phyloP scores from a whole-genome alignment of 176 grass and related monocot species.

The Oryza punctata region DNA sequence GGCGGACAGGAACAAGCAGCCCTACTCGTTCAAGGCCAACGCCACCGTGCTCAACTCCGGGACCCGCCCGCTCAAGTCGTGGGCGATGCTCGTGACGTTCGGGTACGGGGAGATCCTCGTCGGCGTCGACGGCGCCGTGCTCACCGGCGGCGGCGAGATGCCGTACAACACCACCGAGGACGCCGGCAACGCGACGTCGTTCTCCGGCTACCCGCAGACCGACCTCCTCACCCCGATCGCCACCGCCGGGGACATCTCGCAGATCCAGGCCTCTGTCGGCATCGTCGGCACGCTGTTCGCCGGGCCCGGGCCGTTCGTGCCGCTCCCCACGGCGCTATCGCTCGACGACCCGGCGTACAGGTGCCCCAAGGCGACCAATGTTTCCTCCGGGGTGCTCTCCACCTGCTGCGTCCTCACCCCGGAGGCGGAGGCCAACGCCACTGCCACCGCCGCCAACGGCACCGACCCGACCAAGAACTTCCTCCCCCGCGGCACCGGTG shows the following conservation, averaged over 20 bases:
- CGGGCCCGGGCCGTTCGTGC: conserved; percentile 27
- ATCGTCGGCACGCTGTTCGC: conserved; percentile 81
- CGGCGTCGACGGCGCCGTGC: conserved; percentile 56
- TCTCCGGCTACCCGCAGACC: conserved; percentile 77
- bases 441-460: conserved; percentile 38
- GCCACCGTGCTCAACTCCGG: conserved; percentile 69
- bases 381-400: neutral
- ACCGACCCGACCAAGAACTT: conserved; percentile 58
- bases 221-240: conserved; percentile 85
- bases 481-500: conserved; percentile 61
- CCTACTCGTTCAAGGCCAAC: conserved; percentile 71
- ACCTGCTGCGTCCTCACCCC: conserved; percentile 85
- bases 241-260: conserved; percentile 54
- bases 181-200: conserved; percentile 73
- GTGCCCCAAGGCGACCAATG: conserved; percentile 47
- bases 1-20: conserved; percentile 54
- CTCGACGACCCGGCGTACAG: conserved; percentile 59
- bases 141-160: conserved; percentile 62
- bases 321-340: conserved; percentile 56
- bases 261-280: conserved; percentile 54
- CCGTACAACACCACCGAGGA: conserved; percentile 77
- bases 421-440: conserved; percentile 54
- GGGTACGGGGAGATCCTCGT: conserved; percentile 76
- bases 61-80: conserved; percentile 67
- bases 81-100: conserved; percentile 66